Percentiles rank a stretch among this genome's conserved stretches.
phyloP scores from a whole-genome alignment of 2,329 filamentous ascomycete genomes.

The Botrytis fabae region DNA sequence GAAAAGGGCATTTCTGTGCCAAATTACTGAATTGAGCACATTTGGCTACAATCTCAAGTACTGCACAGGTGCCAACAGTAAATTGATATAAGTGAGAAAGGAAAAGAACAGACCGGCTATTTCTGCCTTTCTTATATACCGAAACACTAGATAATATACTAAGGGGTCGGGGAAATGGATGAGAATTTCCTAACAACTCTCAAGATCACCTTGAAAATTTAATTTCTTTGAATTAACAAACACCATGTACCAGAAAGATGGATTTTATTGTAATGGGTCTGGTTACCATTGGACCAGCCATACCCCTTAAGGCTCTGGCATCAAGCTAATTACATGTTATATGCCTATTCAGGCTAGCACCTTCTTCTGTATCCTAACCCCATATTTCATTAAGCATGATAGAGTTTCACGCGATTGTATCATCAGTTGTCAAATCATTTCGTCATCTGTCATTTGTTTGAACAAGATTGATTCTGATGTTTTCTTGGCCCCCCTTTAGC shows the following conservation, averaged over 20 bases:
- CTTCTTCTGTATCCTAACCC: background rate
- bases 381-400: background rate
- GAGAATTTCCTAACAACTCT: background rate
- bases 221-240: background rate
- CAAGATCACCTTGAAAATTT: background rate
- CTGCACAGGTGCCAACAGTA: background rate
- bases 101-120: background rate
- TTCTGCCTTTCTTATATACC: background rate
- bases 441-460: background rate
- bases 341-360: no score
- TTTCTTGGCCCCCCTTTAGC: background rate
- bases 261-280: no score
- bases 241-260: background rate
- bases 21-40: background rate
- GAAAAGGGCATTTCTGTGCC: background rate
- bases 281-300: no score
- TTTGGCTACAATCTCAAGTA: background rate
- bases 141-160: background rate
- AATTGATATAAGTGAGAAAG: background rate
- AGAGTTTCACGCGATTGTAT: background rate
- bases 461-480: background rate
- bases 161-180: background rate
- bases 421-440: background rate
- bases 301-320: no score
- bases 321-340: no score